phyloP scores from a whole-genome alignment of 2,329 filamentous ascomycete species.

The Aspergillus ochraceus region DNA sequence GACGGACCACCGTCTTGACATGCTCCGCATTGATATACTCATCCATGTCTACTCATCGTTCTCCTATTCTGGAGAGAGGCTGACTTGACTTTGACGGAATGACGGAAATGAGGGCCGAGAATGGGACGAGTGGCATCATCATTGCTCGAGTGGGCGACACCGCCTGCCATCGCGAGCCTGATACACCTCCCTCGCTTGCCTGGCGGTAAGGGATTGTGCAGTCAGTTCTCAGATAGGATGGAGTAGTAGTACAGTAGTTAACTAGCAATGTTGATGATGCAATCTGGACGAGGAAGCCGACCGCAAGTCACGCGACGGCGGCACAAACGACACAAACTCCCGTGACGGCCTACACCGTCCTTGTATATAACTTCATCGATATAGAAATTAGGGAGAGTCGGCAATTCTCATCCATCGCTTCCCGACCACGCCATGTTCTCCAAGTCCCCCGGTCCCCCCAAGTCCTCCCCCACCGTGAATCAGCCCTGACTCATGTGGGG shows the following conservation, averaged over 20 bases:
- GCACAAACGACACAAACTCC: no score
- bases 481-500: conserved; percentile 37
- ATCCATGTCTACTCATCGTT: no score
- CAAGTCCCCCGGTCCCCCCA: neutral
- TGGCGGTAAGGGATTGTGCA: neutral
- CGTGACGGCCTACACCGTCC: no score
- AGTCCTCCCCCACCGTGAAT: conserved; percentile 23
- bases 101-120: neutral
- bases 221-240: no score
- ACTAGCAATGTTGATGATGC: no score
- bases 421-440: neutral
- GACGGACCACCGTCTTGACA: neutral
- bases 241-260: no score
- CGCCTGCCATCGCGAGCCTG: neutral
- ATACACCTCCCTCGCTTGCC: neutral
- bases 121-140: neutral
- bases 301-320: no score
- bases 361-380: no score
- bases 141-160: neutral
- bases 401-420: neutral
- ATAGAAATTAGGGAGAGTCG: neutral
- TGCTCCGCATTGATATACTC: no score
- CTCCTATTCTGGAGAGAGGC: neutral
- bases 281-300: no score
- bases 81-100: neutral